Conservation (phyloP, 2,329 filamentous ascomycete species). For the Alternaria arbusti region DNA sequence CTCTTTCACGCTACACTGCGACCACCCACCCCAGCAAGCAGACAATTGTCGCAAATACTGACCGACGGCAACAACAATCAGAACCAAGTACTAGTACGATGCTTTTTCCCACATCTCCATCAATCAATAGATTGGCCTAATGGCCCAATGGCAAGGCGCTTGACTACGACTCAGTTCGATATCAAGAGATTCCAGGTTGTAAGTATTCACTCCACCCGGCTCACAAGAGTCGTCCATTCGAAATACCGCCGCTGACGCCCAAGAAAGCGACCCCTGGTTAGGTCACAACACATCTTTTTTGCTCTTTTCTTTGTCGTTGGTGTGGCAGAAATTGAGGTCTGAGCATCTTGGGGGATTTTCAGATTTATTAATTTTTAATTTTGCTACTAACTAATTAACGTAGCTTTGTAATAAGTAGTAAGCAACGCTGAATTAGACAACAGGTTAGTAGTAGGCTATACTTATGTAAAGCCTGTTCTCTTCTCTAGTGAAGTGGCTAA, state of each 20-base stretch:
- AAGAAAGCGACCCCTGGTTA: slow-evolving; percentile 28
- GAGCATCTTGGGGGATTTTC: background rate
- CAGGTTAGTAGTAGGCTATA: fast-evolving
- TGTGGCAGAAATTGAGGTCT: background rate
- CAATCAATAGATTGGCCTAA: slow-evolving; percentile 20
- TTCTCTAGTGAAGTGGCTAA: background rate
- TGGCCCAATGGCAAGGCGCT: slow-evolving; percentile 65
- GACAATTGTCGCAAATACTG: fast-evolving
- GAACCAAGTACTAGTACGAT: background rate
- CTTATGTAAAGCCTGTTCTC: background rate
- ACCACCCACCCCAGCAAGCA: background rate
- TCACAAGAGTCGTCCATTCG: background rate
- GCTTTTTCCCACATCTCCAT: background rate
- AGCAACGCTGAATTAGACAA: background rate
- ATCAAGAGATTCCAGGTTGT: slow-evolving; percentile 44
- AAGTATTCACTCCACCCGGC: background rate
- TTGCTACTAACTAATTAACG: fast-evolving
- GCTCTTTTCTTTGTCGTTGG: background rate
- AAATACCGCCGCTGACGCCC: slow-evolving; percentile 13
- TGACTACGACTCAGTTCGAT: slow-evolving; percentile 56
- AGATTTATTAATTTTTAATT: background rate
- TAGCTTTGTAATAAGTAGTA: background rate
- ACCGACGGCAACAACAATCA: background rate
- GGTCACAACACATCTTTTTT: slow-evolving; percentile 22
- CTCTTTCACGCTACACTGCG: slow-evolving; percentile 4